Base-by-base conservation (phyloP, 225 moss, liverwort and hornwort species). In the Lunularia cruciata region DNA sequence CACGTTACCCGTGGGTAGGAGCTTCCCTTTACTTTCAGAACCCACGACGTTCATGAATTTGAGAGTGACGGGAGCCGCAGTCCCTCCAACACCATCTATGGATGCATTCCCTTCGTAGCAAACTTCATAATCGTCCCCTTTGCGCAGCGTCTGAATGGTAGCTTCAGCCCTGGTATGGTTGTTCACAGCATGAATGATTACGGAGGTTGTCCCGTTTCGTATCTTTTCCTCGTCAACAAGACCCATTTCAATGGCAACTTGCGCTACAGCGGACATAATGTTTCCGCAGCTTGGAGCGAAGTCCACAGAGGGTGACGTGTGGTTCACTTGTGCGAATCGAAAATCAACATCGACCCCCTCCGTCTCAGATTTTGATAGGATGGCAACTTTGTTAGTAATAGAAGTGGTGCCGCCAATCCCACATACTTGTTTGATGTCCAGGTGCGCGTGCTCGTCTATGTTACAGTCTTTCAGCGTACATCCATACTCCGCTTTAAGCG, bases 231-330 rank as follows among this genome's bases (percentile, higher is more conserved):
- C 32, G 0, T 40, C 10, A 0, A 90, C n/a, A 34, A 90, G 63
- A 1, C 87, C 89, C 87, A 85, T 85, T 47, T 90, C 89, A 4
- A 87, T 67, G 0, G 89, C 89, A 8, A 78, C 89, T 3, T 83
- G 89, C 6, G 76, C 83, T 10, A 90, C 89, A 2, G 71, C 87
- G 0, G 77, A 83, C 1, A 90, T 76, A 18, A 90, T 76, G 76
- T 90, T 90, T 43, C 89, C 85, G 38, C 89, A 90, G 0, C 84
- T 58, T 3, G 85, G 87, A 10, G 72, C 83, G 78, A 84, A 87
- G 64, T 90, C 68, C 12, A 90, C 87, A 1, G 20, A 15, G 33
- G 83, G 48, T 32, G 57, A 39, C 30, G 52, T 47, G 34, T 78
- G 70, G 8, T 57, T 34, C 1, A 90, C 78, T 69, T 84, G 76